Percentiles rank a stretch among this genome's conserved stretches.
Evolutionary conservation across 192 early-diverging fungal genomes (phyloP).

Genomic region (Gigaspora rosea): DNA sequence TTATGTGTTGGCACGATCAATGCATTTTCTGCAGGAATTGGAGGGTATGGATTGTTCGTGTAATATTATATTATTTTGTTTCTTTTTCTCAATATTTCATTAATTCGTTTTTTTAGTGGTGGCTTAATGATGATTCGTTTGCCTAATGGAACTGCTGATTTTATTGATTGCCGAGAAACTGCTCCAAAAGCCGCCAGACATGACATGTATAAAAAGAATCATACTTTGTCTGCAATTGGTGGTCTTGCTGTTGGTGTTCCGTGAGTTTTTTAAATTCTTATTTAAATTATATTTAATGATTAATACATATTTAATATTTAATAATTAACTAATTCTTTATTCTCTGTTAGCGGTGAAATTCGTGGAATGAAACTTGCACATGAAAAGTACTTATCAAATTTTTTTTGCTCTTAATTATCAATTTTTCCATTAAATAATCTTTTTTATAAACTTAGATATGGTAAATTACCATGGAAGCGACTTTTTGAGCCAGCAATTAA

Average conservation of each 20-base stretch:
- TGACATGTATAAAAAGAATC: constrained; percentile 82
- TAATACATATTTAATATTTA: constrained; percentile 23
- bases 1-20: constrained; percentile 88
- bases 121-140: constrained; percentile 88
- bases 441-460: constrained; percentile 51
- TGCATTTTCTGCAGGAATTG: constrained; percentile 86
- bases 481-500: constrained; percentile 78
- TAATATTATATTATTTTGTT: no score
- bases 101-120: constrained; percentile 54
- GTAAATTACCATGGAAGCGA: constrained; percentile 81
- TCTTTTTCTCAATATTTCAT: neutral
- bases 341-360: constrained; percentile 70
- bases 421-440: neutral
- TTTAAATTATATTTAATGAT: neutral
- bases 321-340: neutral
- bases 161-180: constrained; percentile 87
- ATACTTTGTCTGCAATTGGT: constrained; percentile 67
- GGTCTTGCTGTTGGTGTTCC: constrained; percentile 79
- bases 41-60: constrained; percentile 49
- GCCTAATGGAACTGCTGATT: constrained; percentile 57
- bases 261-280: constrained; percentile 41
- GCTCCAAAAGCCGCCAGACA: constrained; percentile 70
- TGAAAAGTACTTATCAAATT: constrained; percentile 42
- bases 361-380: constrained; percentile 84
- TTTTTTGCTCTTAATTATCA: neutral